These are phyloP conservation scores for Ajuga reptans DNA, from an alignment of 305 asterid species.

Conservation along the genomic window DNA sequence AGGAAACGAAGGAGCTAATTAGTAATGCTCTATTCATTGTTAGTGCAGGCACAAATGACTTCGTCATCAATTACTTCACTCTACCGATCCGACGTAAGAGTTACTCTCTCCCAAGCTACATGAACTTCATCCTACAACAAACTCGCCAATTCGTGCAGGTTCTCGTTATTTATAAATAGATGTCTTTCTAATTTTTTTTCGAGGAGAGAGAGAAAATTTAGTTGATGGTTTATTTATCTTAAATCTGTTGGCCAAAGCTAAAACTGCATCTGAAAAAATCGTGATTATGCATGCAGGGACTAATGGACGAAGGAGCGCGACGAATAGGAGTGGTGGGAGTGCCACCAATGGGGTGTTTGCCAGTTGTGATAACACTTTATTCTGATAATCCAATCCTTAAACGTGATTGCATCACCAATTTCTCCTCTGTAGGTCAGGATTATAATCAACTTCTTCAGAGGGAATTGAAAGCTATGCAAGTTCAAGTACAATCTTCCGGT, in stretches of 20 bases:
- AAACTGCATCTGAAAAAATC: no score
- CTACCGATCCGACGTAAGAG: conserved; percentile 44
- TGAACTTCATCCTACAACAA: conserved; percentile 32
- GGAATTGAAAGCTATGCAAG: conserved; percentile 26
- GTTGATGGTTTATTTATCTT: no score
- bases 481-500: background rate
- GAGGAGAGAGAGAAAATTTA: no score
- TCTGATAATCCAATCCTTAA: conserved; percentile 26
- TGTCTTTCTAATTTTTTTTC: no score
- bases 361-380: conserved; percentile 40
- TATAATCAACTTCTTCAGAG: conserved; percentile 45
- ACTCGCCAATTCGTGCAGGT: conserved; percentile 46
- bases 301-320: conserved; percentile 48
- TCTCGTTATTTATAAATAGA: no score
- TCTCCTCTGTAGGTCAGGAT: conserved; percentile 35
- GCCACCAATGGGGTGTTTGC: conserved; percentile 79
- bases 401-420: conserved; percentile 36
- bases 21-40: conserved; percentile 43
- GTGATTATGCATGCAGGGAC: no score
- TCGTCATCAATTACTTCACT: conserved; percentile 49
- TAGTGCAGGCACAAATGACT: conserved; percentile 81
- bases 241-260: no score
- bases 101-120: conserved; percentile 42
- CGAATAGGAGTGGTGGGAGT: conserved; percentile 68
- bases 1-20: conserved; percentile 32